Percentiles rank a stretch among this genome's conserved stretches.
Conservation (phyloP, 768 basidiomycete genomes). For the Podaxis sp. region DNA sequence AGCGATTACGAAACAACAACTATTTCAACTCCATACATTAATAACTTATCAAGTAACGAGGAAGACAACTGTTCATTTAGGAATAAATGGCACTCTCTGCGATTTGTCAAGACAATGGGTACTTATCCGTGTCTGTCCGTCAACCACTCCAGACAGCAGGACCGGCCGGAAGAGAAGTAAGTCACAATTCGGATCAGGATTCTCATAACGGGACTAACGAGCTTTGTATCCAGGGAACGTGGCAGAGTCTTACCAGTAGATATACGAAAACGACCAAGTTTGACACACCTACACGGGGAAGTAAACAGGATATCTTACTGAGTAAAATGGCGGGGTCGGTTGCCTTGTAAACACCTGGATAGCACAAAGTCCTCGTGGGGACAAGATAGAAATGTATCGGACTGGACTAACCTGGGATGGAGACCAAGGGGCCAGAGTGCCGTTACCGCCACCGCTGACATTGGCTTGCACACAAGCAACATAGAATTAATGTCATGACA, state of each 20-base stretch:
- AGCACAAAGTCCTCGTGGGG: background rate
- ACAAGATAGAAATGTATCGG: background rate
- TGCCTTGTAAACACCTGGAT: slow-evolving; percentile 28
- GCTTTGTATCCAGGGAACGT: slow-evolving; percentile 29
- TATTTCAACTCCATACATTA: too few relatives aligned
- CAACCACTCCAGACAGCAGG: slow-evolving; percentile 24
- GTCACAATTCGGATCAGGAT: background rate
- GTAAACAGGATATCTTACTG: slow-evolving; percentile 20
- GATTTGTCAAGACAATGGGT: background rate
- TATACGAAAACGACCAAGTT: slow-evolving; percentile 19
- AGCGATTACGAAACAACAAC: too few relatives aligned
- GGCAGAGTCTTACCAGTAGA: slow-evolving; percentile 24
- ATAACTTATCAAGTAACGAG: too few relatives aligned
- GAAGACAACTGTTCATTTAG: too few relatives aligned
- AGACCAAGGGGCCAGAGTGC: too few relatives aligned
- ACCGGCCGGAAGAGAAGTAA: slow-evolving; percentile 22
- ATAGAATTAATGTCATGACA: too few relatives aligned
- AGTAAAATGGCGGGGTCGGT: slow-evolving; percentile 32
- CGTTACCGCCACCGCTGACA: too few relatives aligned
- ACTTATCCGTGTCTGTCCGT: background rate
- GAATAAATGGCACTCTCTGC: too few relatives aligned
- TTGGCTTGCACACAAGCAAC: too few relatives aligned
- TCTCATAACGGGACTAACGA: slow-evolving; percentile 24
- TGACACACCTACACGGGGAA: background rate
- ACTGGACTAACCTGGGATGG: background rate